Base-by-base conservation (phyloP, 768 basidiomycete species). In the Hemileccinum impolitum region DNA sequence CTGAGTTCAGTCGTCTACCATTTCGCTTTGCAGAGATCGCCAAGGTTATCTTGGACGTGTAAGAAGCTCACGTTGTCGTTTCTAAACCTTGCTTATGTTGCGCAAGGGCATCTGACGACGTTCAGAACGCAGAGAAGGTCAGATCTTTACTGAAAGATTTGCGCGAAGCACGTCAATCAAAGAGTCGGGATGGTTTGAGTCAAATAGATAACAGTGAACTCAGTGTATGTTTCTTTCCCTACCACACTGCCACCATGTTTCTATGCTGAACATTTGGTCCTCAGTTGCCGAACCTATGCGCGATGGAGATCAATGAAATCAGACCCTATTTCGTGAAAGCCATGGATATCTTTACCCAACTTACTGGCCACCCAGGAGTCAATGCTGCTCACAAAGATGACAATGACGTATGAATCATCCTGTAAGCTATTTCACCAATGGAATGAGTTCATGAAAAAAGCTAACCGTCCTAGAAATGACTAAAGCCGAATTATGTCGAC, bases 241-340 rank as follows among this genome's bases (percentile, higher is more conserved):
- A 6, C 14, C 3, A 28, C 50, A 26, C 30, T 30, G 7, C 14
- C 3, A 28, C 50, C 12, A 31, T 41, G 38, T 45, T 37, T 39
- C 39, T 14, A 18, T 43, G 45, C 34, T 45, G 32, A 45, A 5
- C 17, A 15, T 14, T 21, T 19, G 14, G 1, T 17, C 26, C 25
- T 34, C 15, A 94, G 92, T 75, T 96, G 51, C 82, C 90, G 4
- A 89, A 93, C 55, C 71, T 95, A 17, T 87, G 83, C 52, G 82
- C 90, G 1, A 86, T 94, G 85, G 93, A 96, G 67, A 89, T 96
- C 69, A 92, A 93, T 70, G 94, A 95, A 64, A 87, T 95, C 57
- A 78, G 91, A 32, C 90, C 93, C 3, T 90, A 90, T 72, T 94
- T 94, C 60, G 74, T 87, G 30, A 83, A 82, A 54, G 80, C 90